Evolutionary conservation across 2,329 filamentous ascomycete genomes (phyloP).

Genomic region (Colletotrichum sp.): DNA sequence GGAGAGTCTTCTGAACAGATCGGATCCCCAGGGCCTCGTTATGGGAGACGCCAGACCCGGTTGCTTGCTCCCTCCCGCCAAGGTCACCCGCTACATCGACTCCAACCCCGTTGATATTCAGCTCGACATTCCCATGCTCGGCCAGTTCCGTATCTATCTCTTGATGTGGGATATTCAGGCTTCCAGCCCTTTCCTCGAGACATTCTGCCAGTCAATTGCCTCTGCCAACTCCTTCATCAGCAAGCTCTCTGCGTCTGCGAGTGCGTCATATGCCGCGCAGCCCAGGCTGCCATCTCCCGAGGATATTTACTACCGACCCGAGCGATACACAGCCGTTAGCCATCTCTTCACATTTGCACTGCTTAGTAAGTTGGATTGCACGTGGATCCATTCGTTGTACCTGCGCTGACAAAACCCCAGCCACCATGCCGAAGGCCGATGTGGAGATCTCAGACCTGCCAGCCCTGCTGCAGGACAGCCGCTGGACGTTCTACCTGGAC

Average conservation of each 20-base stretch:
- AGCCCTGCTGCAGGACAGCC: slow-evolving; percentile 63
- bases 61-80: slow-evolving; percentile 68
- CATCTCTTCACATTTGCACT: slow-evolving; percentile 73
- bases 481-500: slow-evolving; percentile 77
- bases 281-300: slow-evolving; percentile 62
- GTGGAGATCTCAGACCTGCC: slow-evolving; percentile 73
- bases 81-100: slow-evolving; percentile 76
- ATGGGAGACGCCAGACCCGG: slow-evolving; percentile 58
- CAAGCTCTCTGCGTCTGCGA: slow-evolving; percentile 63
- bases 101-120: slow-evolving; percentile 80
- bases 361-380: slow-evolving; percentile 58
- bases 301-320: slow-evolving; percentile 70
- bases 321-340: slow-evolving; percentile 72
- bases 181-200: slow-evolving; percentile 62
- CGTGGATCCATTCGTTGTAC: neutral
- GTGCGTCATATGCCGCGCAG: slow-evolving; percentile 65
- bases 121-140: slow-evolving; percentile 77
- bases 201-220: slow-evolving; percentile 61
- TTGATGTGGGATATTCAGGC: slow-evolving; percentile 67
- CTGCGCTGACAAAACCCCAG: slow-evolving; percentile 29
- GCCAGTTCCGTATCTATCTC: slow-evolving; percentile 79
- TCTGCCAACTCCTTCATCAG: slow-evolving; percentile 60
- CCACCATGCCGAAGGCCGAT: slow-evolving; percentile 64
- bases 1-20: slow-evolving; percentile 55
- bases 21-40: slow-evolving; percentile 41